Conservation (phyloP, 331 rosid species). For the Quercus lobata region DNA sequence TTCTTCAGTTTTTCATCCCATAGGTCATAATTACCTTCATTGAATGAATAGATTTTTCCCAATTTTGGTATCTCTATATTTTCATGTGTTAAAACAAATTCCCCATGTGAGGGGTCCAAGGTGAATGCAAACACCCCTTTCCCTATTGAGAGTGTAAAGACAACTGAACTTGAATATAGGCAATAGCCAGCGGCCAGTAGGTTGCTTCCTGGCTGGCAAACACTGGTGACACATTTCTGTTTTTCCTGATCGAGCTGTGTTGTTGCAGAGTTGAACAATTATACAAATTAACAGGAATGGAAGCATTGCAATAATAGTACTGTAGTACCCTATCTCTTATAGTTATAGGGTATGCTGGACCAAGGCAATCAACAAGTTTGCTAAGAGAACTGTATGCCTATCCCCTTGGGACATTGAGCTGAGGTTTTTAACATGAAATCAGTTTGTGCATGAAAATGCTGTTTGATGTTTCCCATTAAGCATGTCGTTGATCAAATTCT, state of each 20-base stretch:
- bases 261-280: slow-evolving; percentile 1
- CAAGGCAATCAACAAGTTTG: too few species aligned
- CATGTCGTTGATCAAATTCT: too few species aligned
- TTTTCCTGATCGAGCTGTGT: slow-evolving; percentile 18
- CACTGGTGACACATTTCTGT: background rate
- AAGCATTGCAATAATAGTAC: background rate
- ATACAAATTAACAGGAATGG: background rate
- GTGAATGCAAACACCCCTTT: slow-evolving; percentile 32
- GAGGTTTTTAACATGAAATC: too few species aligned
- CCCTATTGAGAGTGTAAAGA: slow-evolving; percentile 36
- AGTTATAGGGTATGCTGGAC: too few species aligned
- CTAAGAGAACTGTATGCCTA: too few species aligned
- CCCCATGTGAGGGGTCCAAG: slow-evolving; percentile 39
- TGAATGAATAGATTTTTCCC: slow-evolving; percentile 38
- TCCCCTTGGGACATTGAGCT: too few species aligned
- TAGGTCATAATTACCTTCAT: slow-evolving; percentile 37
- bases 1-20: slow-evolving; percentile 39
- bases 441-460: too few species aligned
- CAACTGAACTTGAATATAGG: slow-evolving; percentile 24
- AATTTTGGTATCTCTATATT: slow-evolving; percentile 31
- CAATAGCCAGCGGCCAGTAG: background rate
- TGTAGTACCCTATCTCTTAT: too few species aligned
- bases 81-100: slow-evolving; percentile 35
- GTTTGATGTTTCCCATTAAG: too few species aligned
- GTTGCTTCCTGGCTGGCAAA: background rate